These are phyloP conservation scores for Fusarium chlamydosporum DNA, from an alignment of 2,329 filamentous ascomycete genomes.

Conservation along the genomic window DNA sequence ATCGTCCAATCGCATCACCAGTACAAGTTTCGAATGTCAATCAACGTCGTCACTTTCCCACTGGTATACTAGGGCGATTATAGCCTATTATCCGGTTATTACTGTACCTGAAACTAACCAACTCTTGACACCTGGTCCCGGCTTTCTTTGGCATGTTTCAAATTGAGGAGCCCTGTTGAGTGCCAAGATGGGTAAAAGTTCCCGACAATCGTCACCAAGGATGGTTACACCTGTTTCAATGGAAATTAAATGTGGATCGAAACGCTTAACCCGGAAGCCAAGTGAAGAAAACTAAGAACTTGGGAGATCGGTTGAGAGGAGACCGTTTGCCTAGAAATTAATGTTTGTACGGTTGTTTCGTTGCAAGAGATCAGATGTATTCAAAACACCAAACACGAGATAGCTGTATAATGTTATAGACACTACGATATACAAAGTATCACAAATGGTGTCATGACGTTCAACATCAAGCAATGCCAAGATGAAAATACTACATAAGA, in stretches of 20 bases:
- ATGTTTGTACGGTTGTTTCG: constrained; percentile 1
- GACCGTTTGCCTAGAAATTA: neutral
- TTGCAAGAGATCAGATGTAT: neutral
- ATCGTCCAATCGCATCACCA: neutral
- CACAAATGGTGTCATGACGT: neutral
- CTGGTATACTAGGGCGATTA: neutral
- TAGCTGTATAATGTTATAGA: neutral
- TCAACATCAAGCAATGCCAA: neutral
- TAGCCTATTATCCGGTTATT: constrained; percentile 17
- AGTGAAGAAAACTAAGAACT: neutral
- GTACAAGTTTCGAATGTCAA: neutral
- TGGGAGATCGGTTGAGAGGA: neutral
- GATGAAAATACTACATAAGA: neutral
- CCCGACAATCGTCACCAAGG: neutral
- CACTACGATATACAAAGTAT: neutral
- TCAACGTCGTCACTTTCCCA: neutral
- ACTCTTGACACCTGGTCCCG: constrained; percentile 4
- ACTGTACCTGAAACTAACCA: constrained; percentile 17
- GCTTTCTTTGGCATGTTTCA: constrained; percentile 23
- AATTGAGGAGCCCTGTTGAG: neutral
- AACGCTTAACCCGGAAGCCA: no score
- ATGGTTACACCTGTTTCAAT: constrained; percentile 9
- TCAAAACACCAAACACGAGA: neutral
- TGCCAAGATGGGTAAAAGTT: constrained; percentile 11
- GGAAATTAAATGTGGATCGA: constrained; percentile 20